Evolutionary conservation across 257 asterid species (phyloP).

Genomic region (Echium plantagineum): DNA sequence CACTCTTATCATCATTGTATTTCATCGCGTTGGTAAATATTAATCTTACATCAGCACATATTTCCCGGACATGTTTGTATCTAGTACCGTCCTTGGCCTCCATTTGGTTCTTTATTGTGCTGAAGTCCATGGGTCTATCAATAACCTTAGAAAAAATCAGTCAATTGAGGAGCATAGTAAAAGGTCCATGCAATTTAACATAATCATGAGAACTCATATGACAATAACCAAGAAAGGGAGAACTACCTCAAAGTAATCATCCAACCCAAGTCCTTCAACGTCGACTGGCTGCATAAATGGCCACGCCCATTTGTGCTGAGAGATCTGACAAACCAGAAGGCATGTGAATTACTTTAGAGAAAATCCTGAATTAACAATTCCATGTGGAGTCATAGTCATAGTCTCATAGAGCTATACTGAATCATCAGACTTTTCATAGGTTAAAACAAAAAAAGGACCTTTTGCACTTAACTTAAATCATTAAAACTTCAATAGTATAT

Average conservation of each 20-base stretch:
- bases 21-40: constrained; percentile 83
- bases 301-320: constrained; percentile 97
- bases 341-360: constrained; percentile 1
- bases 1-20: constrained; percentile 84
- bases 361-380: neutral
- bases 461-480: too few relatives aligned
- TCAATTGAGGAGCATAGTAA: neutral
- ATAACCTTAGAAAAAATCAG: constrained; percentile 54
- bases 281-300: constrained; percentile 98
- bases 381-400: too few relatives aligned
- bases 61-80: constrained; percentile 79
- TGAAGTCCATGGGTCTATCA: constrained; percentile 99
- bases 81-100: constrained; percentile 92
- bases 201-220: neutral
- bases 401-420: neutral
- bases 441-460: too few relatives aligned
- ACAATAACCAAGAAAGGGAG: neutral
- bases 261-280: constrained; percentile 86
- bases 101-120: constrained; percentile 94
- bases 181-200: neutral
- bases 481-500: too few relatives aligned
- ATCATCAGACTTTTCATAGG: neutral
- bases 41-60: constrained; percentile 68
- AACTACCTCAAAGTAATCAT: constrained; percentile 74
- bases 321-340: constrained; percentile 39